These are phyloP conservation scores for Carex scoparia DNA, from an alignment of 176 grass and related monocot genomes.

Conservation along the genomic window DNA sequence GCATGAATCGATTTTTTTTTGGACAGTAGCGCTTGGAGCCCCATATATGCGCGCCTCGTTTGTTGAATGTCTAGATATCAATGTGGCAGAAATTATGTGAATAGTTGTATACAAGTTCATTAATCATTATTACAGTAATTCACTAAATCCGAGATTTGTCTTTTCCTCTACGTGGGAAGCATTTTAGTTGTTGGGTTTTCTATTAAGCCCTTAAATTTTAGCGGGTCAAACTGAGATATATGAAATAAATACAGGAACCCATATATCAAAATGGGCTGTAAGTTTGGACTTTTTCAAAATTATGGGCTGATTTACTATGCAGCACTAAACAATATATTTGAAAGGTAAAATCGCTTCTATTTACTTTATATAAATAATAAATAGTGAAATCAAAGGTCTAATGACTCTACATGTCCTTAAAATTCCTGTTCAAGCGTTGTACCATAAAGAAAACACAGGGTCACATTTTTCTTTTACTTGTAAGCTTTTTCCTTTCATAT, in stretches of 20 bases:
- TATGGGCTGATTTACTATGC: not conserved
- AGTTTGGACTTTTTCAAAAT: not conserved
- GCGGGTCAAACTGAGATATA: not conserved
- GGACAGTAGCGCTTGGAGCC: constrained; percentile 5
- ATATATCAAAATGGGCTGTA: not conserved
- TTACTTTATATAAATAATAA: not conserved
- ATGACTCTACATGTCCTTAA: too few relatives aligned
- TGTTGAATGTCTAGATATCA: not conserved
- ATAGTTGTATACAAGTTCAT: not conserved
- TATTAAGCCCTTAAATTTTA: not conserved
- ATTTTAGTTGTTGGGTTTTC: not conserved
- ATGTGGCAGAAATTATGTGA: not conserved
- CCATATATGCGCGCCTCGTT: not conserved
- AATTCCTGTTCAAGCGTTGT: not conserved
- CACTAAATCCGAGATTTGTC: not conserved
- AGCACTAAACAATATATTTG: not conserved
- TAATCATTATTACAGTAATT: not conserved
- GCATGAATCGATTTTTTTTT: not conserved
- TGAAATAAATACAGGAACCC: not conserved
- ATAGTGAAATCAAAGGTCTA: not conserved
- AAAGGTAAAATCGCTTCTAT: too few relatives aligned
- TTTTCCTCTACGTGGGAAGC: not conserved
- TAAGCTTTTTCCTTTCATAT: not conserved
- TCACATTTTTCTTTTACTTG: not conserved
- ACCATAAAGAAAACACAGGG: not conserved